Base-by-base conservation (phyloP, 768 basidiomycete species). In the Podaxis sp. region DNA sequence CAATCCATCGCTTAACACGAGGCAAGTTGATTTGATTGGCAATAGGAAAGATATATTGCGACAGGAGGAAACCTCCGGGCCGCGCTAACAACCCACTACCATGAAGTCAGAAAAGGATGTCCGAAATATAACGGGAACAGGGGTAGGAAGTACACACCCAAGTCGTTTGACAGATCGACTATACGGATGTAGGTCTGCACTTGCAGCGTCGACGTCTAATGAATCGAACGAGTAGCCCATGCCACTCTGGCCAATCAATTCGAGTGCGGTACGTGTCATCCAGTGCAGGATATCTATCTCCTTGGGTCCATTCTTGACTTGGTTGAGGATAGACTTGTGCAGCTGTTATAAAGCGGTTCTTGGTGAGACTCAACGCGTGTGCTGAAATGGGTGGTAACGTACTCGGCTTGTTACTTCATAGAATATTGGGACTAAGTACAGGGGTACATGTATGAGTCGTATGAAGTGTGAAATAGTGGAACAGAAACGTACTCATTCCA, bases 201-300 rank as follows among this genome's bases (percentile, higher is more conserved):
- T 71, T 2, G 55, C 37, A 77, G 29, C 49, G 7, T 19, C 49
- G 4, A 9, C 19, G 75, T 58, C 73, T 11, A 84, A 72, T 0
- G 75, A 66, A 59, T 80, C 79, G 43, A 82, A 80, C 13, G 76
- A 77, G 56, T 73, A 73, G 3, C 80, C 80, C 19, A 85, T 71
- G 2, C 82, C 82, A 22, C 76, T 78, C 69, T 80, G 80, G 9
- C 80, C 81, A 50, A 85, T 77, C 55, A 83, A 71, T 62, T 85
- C 82, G n/a, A 84, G 71, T n/a, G 82, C 80, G 9, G 76, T 72
- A 2, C 82, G 75, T 11, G 79, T 69, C 70, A 75, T 75, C 78
- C 79, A 54, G 69, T 71, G 25, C 71, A 71, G 15, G 71, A 65
- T 63, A 66, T 71, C 72, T 68, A 75, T 62, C 17, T 77, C 76